Evolutionary conservation across 192 early-diverging fungal genomes (phyloP), one percentile per base, ranked within the genome.

Genomic region (Polychytrium aggregatum): DNA sequence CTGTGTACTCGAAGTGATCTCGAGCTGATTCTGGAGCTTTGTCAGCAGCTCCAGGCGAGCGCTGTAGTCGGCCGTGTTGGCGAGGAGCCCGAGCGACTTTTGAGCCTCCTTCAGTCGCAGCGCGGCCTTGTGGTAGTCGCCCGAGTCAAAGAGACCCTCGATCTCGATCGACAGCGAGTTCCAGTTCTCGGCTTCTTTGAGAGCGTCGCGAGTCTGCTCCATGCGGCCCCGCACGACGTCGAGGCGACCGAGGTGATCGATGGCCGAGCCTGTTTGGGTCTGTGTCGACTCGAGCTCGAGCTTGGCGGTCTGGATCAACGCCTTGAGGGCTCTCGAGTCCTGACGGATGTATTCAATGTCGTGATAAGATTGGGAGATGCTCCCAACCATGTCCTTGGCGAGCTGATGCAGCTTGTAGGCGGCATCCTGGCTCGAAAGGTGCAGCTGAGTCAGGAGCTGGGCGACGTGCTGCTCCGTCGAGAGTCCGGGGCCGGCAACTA

Each of bases 161-260:
- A 84, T 78, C 50, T 89, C 85, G 0, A 66, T 50, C 22, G 80
- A 70, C 31, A 89, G 71, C 26, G 82, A 82, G 26, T 55, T 78
- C 87, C 87, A 89, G 58, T 81, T 86, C 41, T 89, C 85, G 0
- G 84, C 76, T 46, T 89, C 84, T 43, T 71, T 67, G 0, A 90
- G 54, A 1, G 75, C 46, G n/a, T 67, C 50, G 16, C 71, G 57
- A 25, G 81, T 79, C 2, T 55, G 52, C 44, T 79, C 73, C 85
- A 88, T 88, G 1, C 85, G 57, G 5, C 62, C 65, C 20, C 83
- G 70, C 37, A 84, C 79, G 1, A 69, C 54, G 60, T 85, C 84
- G 3, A 84, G 52, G 34, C 72, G 66, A 29, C 71, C 67, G 0
- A 87, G 60, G 41, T 67, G 60, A 30, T 82, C 81, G 44, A 86